Evolutionary conservation across 371 early-diverging fungal species (phyloP).

Genomic region (Apophysomyces sp.): DNA sequence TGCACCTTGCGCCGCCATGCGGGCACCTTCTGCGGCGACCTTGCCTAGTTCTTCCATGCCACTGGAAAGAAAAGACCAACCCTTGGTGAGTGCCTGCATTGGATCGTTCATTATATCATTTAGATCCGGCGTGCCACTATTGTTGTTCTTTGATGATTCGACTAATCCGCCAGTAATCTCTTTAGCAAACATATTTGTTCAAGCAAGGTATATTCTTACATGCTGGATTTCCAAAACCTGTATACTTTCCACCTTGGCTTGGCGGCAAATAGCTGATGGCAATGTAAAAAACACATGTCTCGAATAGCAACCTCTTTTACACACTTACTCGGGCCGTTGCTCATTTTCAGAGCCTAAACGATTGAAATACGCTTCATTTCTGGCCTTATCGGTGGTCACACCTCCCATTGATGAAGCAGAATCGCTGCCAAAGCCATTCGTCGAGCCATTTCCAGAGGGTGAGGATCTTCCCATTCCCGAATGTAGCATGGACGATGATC

Average conservation of each 20-base stretch:
- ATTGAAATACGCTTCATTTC: constrained; percentile 76
- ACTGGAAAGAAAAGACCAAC: constrained; percentile 77
- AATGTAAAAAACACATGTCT: background rate
- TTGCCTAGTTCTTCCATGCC: constrained; percentile 51
- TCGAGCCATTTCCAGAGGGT: constrained; percentile 7
- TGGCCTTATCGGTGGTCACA: constrained; percentile 41
- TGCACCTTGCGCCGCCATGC: constrained; percentile 69
- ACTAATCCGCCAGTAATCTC: constrained; percentile 15
- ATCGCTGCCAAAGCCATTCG: constrained; percentile 11
- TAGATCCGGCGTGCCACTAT: constrained; percentile 39
- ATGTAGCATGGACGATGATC: constrained; percentile 13
- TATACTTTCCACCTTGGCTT: constrained; percentile 90
- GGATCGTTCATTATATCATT: constrained; percentile 85
- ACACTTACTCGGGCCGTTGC: constrained; percentile 53
- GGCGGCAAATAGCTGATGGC: constrained; percentile 70
- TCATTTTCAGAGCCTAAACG: constrained; percentile 60
- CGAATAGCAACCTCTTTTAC: background rate
- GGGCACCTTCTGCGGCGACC: constrained; percentile 70
- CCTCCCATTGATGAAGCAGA: constrained; percentile 1
- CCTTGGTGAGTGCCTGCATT: constrained; percentile 76
- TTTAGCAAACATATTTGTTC: background rate
- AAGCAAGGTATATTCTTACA: constrained; percentile 26
- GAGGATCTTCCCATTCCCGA: constrained; percentile 4
- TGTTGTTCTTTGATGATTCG: constrained; percentile 26
- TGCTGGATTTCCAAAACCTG: constrained; percentile 83